Conservation (phyloP, 768 basidiomycete species). For the Coprinopsis marcescibilis region DNA sequence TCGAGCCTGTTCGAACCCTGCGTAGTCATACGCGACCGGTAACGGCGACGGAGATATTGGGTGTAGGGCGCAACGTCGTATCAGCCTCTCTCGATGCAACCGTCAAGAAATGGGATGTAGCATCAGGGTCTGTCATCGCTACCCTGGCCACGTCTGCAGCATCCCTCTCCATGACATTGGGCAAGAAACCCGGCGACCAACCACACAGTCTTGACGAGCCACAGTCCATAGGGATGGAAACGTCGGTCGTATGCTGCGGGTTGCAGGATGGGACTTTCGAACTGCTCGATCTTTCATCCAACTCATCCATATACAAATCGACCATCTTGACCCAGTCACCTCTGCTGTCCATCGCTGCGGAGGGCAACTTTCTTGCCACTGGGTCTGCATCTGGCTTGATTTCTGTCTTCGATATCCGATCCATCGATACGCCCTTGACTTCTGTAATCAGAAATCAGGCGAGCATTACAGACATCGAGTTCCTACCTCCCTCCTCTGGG, state of each 20-base stretch:
- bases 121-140: constrained; percentile 41
- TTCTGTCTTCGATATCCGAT: constrained; percentile 49
- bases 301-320: constrained; percentile 22
- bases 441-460: constrained; percentile 43
- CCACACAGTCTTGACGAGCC: no score
- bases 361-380: constrained; percentile 44
- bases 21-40: constrained; percentile 62
- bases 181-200: constrained; percentile 28
- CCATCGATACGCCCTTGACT: constrained; percentile 31
- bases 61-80: constrained; percentile 59
- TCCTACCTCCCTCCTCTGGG: constrained; percentile 17
- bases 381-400: constrained; percentile 54
- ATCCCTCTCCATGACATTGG: constrained; percentile 35
- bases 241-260: constrained; percentile 47
- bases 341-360: constrained; percentile 40
- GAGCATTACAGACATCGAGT: constrained; percentile 43
- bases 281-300: constrained; percentile 47
- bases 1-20: constrained; percentile 54
- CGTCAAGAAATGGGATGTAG: constrained; percentile 68
- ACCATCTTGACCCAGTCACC: constrained; percentile 12
- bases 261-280: constrained; percentile 53
- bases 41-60: constrained; percentile 59
- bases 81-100: constrained; percentile 66
- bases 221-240: constrained; percentile 31
- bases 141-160: constrained; percentile 33